phyloP scores from a whole-genome alignment of 208 protist species.

The Crithidia fasciculata region DNA sequence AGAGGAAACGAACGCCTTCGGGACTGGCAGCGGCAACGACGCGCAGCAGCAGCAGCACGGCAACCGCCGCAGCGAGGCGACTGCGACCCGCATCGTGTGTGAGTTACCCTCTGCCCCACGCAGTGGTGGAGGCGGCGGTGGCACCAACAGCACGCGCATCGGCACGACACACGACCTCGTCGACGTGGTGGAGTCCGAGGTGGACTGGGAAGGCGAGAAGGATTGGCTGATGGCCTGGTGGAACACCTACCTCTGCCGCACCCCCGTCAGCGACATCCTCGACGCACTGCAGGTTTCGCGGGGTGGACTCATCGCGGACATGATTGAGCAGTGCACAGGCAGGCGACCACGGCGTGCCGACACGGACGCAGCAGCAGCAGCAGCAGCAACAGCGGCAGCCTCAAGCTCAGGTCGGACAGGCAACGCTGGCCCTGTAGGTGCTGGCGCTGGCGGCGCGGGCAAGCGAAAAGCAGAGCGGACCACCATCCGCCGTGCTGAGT shows the following conservation, averaged over 20 bases:
- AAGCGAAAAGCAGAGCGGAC: not conserved
- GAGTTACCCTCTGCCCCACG: conserved; percentile 2
- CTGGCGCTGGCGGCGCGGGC: too few species aligned
- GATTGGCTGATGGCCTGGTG: conserved; percentile 75
- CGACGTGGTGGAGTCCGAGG: conserved; percentile 26
- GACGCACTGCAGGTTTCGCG: conserved; percentile 54
- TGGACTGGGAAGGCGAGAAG: conserved; percentile 33
- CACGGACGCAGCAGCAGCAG: not conserved
- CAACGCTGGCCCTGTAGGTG: too few species aligned
- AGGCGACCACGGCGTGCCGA: conserved; percentile 44
- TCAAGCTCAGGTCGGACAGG: too few species aligned
- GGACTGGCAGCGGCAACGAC: not conserved
- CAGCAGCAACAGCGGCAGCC: not conserved
- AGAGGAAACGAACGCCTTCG: not conserved
- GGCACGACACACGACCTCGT: conserved; percentile 12
- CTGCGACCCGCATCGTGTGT: conserved; percentile 18
- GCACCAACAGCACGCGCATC: not conserved
- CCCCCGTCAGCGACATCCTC: conserved; percentile 64
- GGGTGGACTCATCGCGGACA: conserved; percentile 72
- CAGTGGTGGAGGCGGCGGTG: not conserved
- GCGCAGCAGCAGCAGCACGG: conserved; percentile 14
- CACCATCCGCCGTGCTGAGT: not conserved
- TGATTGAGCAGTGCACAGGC: conserved; percentile 66
- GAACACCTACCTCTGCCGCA: conserved; percentile 75
- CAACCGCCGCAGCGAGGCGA: not conserved